These are phyloP conservation scores for Quercus phellos DNA, from an alignment of 331 rosid species.

Conservation along the genomic window DNA sequence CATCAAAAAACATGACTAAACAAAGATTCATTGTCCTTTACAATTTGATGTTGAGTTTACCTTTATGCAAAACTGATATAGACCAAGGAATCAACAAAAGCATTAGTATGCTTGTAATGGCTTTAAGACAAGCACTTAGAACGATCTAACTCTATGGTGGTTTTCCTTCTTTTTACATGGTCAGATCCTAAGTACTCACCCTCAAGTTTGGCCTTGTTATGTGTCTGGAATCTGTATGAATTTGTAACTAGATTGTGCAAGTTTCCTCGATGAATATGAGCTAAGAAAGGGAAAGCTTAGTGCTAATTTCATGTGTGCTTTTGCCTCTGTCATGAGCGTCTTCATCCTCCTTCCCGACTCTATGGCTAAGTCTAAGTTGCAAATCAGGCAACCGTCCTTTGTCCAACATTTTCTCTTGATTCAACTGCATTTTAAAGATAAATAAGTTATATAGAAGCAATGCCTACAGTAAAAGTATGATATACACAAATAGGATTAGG, in stretches of 20 bases:
- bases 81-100: neutral
- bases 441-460: neutral
- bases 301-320: conserved; percentile 50
- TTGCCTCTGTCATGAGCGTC: conserved; percentile 25
- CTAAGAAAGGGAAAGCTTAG: conserved; percentile 64
- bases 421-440: conserved; percentile 32
- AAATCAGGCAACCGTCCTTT: conserved; percentile 44
- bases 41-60: no score
- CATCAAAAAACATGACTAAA: neutral
- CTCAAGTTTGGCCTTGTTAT: neutral
- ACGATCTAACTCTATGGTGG: neutral
- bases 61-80: no score
- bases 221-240: neutral
- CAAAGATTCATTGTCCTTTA: neutral
- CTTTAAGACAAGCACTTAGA: neutral
- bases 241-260: conserved; percentile 18
- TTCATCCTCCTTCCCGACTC: conserved; percentile 20
- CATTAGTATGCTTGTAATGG: neutral
- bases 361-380: conserved; percentile 41
- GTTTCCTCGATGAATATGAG: conserved; percentile 7
- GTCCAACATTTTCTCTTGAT: conserved; percentile 26
- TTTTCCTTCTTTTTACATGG: neutral
- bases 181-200: neutral
- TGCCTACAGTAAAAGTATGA: neutral
- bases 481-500: no score